These are phyloP conservation scores for Scytalidium lignicola DNA, from an alignment of 2,329 filamentous ascomycete genomes.

Conservation along the genomic window DNA sequence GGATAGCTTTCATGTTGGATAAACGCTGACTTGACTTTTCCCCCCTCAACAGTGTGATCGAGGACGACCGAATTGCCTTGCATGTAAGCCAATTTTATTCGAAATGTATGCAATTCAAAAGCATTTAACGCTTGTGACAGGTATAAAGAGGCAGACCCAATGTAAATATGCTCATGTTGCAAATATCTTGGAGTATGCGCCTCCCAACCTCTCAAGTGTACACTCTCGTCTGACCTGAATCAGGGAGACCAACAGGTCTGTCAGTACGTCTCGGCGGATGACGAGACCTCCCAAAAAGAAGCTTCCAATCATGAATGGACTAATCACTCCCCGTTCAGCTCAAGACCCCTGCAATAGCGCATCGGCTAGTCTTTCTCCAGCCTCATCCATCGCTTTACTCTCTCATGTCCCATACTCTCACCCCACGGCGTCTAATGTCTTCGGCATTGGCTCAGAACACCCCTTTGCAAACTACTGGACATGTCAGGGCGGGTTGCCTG, in stretches of 20 bases:
- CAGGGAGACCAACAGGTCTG: conserved; percentile 53
- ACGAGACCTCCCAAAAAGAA: conserved; percentile 54
- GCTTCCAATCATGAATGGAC: conserved; percentile 13
- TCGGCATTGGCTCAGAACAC: conserved; percentile 74
- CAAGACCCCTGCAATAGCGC: conserved; percentile 17
- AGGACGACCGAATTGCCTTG: conserved; percentile 62
- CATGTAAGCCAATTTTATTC: conserved; percentile 43
- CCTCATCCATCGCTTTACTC: conserved; percentile 51
- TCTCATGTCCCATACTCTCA: conserved; percentile 70
- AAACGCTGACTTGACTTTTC: not conserved
- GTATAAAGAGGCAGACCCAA: conserved; percentile 70
- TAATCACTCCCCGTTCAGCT: conserved; percentile 17
- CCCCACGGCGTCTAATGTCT: conserved; percentile 69
- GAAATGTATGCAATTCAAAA: conserved; percentile 5
- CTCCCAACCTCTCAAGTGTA: not conserved
- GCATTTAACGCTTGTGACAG: conserved; percentile 34
- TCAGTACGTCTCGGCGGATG: conserved; percentile 49
- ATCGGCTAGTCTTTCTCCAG: conserved; percentile 19
- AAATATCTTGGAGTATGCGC: conserved; percentile 65
- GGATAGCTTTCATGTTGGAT: not conserved
- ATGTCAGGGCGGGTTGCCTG: conserved; percentile 66
- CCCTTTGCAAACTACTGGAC: conserved; percentile 85
- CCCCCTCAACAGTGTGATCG: conserved; percentile 69
- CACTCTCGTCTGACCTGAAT: conserved; percentile 2
- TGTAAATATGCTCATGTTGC: conserved; percentile 74